Evolutionary conservation across 176 grass and related monocot genomes (phyloP), one percentile per base, ranked within the genome.

Genomic region (Lolium rigidum): DNA sequence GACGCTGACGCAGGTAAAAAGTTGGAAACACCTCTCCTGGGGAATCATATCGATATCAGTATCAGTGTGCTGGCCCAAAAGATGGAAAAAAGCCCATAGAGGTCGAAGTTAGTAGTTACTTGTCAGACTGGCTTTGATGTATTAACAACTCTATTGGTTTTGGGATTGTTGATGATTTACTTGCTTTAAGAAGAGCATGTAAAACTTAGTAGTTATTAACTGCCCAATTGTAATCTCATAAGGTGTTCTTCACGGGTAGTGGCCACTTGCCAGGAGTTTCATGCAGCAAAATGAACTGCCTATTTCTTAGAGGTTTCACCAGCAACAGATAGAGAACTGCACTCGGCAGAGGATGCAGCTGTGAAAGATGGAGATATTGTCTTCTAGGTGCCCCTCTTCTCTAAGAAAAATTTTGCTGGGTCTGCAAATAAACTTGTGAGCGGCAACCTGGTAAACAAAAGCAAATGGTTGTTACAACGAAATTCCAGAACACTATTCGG

Each of bases 381-480:
- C 60, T 83, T 73, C 78, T 83, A 25, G 54, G 78, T 35, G 31
- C 82, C 57, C 51, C 78, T 85, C 57, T 89, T 83, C 61, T 90
- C 78, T 73, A 4, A 6, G 57, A 21, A 75, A 87, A 85, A 50
- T 26, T 94, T 92, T 67, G 81, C 82, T 82, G 92, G 87, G 73
- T 94, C 83, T 62, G 81, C 84, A 80, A 92, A 92, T 61, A 69
- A 69, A 77, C 85, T 88, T 83, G 88, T 86, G 59, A 89, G 81
- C 0, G 90, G 90, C 13, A 60, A 90, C 83, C 93, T 90, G 87
- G 50, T 15, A 60, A 84, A 22, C 56, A 76, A 71, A 86, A 82
- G 10, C 4, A 52, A 73, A 90, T 86, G 44, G 22, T 78, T 79
- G 37, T 20, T 58, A 50, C 18, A 65, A 72, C 22, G 77, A 12